phyloP scores from a whole-genome alignment of 1,284 basidiomycete genomes.

The Leccinum fallax region DNA sequence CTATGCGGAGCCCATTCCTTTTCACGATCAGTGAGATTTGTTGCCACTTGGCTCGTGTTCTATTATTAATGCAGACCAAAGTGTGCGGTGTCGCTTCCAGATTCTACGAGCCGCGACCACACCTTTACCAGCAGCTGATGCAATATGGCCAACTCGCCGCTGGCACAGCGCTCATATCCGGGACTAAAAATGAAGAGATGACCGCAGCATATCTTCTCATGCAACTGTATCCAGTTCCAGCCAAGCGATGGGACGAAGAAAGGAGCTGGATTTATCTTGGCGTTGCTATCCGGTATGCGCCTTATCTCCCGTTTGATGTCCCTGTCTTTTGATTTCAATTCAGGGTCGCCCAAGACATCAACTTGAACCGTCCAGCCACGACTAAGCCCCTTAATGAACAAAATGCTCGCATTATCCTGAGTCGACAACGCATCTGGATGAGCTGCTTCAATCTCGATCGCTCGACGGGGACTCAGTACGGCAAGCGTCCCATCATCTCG shows the following conservation, averaged over 20 bases:
- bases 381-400: constrained; percentile 68
- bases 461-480: constrained; percentile 80
- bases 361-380: constrained; percentile 75
- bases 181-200: constrained; percentile 75
- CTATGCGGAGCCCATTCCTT: constrained; percentile 72
- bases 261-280: constrained; percentile 80
- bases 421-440: constrained; percentile 86
- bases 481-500: constrained; percentile 76
- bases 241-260: constrained; percentile 78
- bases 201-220: constrained; percentile 74
- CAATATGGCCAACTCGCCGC: constrained; percentile 73
- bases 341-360: constrained; percentile 81
- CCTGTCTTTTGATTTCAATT: constrained; percentile 4
- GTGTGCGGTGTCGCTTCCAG: constrained; percentile 80
- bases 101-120: constrained; percentile 65
- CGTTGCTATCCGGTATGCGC: constrained; percentile 66
- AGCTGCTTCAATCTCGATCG: constrained; percentile 87
- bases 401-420: constrained; percentile 81
- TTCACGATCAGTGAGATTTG: constrained; percentile 74
- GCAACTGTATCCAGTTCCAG: constrained; percentile 72
- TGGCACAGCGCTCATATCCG: constrained; percentile 69
- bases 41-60: background rate
- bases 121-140: constrained; percentile 67
- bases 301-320: background rate
- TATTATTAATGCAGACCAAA: constrained; percentile 41